Percentiles rank a stretch among this genome's conserved stretches.
Evolutionary conservation across 139 green algal species (phyloP).

Genomic region (Micractinium conductrix): DNA sequence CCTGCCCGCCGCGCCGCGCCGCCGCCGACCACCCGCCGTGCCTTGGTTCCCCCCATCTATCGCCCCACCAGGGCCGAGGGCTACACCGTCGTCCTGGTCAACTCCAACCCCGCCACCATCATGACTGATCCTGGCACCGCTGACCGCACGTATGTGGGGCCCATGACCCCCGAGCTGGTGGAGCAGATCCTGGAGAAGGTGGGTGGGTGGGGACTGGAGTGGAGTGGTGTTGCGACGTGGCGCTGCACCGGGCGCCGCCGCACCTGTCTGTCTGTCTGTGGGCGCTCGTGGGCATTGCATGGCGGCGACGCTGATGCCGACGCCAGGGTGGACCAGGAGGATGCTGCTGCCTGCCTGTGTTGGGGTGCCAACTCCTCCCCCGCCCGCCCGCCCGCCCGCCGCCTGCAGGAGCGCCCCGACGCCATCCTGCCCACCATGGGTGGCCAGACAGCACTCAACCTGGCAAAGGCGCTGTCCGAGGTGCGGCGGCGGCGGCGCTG

Average conservation of each 20-base stretch:
- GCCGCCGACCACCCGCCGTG: background rate
- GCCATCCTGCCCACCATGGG: conserved; percentile 99
- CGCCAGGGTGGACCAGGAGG: too few relatives aligned
- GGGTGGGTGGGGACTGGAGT: background rate
- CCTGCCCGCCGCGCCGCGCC: background rate
- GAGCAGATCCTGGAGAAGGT: conserved; percentile 81
- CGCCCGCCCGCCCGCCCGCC: background rate
- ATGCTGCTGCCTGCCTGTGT: too few relatives aligned
- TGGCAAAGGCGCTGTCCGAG: conserved; percentile 95
- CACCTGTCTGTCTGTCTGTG: too few relatives aligned
- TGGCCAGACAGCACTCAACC: conserved; percentile 97
- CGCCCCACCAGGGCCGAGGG: conserved; percentile 81
- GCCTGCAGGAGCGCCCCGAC: conserved; percentile 89
- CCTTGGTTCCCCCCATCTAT: background rate
- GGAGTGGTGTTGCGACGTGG: too few relatives aligned
- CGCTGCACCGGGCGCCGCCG: too few relatives aligned
- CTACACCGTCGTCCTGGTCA: conserved; percentile 97
- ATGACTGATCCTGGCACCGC: conserved; percentile 99
- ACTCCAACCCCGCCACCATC: conserved; percentile 99
- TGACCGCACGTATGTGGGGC: conserved; percentile 96
- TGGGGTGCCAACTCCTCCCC: background rate
- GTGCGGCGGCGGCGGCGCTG: conserved; percentile 22
- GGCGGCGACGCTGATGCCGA: too few relatives aligned
- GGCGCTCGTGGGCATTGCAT: too few relatives aligned
- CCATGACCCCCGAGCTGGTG: conserved; percentile 95